Evolutionary conservation across 2,329 filamentous ascomycete genomes (phyloP), one percentile per base, ranked within the genome.

Genomic region (Fusarium sacchari): DNA sequence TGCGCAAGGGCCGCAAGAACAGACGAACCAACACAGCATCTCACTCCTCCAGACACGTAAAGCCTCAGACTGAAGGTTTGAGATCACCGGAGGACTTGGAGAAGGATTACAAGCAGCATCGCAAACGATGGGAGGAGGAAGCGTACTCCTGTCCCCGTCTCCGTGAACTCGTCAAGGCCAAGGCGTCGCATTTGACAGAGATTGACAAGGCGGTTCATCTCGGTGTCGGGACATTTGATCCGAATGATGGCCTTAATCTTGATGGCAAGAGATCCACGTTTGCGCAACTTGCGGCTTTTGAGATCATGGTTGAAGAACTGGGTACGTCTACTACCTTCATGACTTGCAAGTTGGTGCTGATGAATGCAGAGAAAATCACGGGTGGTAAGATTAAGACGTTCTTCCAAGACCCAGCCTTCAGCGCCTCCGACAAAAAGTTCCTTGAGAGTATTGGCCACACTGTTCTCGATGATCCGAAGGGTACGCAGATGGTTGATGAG

Each of bases 341-440:
- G 26, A 3, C 20, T 47, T 47, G 13, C 22, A 13, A 47, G 43
- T 30, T 3, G 20, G 14, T n/a, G 8, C 53, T 74, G 15, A 77
- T 14, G 1, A 57, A 32, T 32, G 8, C 39, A 79, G 79, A 80
- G 40, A 76, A 70, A 28, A 24, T 65, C 7, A 61, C 66, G 10
- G 50, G 58, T 1, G 26, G 24, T 0, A 75, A 78, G 5, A 86
- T 90, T 20, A 76, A 80, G 7, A 87, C 86, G 63, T 72, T 85
- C 60, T 87, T 89, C 62, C 88, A 90, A 71, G 88, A 90, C 39
- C 88, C 88, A 1, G 73, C 84, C 37, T 89, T 90, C 75, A 85
- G 85, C 1, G 36, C 77, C 3, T 80, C 82, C 1, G 88, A 90
- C 75, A 83, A 80, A 40, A 79, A 81, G 1, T 92, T 91, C 72